Conservation (phyloP, 2,329 filamentous ascomycete species). For the Lasiodiplodia gonubiensis region DNA sequence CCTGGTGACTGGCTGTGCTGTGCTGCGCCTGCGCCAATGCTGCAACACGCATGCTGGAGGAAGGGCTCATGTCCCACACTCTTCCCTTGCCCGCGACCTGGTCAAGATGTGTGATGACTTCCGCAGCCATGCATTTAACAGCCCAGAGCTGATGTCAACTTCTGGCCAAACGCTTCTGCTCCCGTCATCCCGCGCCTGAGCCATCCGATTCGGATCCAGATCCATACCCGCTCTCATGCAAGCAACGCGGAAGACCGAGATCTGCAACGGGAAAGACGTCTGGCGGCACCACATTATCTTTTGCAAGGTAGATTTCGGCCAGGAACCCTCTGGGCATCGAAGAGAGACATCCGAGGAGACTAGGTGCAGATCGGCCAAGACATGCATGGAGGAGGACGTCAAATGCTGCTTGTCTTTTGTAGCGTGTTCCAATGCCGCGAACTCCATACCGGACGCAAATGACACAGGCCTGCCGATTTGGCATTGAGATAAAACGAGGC, state of each 20-base stretch:
- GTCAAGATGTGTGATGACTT: background rate
- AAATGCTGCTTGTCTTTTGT: no score
- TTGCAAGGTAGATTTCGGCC: no score
- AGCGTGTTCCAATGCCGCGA: background rate
- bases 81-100: background rate
- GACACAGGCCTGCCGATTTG: background rate
- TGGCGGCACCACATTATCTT: no score
- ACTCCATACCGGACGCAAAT: background rate
- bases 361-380: no score
- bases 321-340: no score
- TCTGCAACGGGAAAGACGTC: no score
- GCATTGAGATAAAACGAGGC: no score
- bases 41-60: background rate
- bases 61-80: background rate
- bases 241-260: no score
- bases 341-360: no score
- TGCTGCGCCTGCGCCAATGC: background rate
- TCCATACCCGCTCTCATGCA: no score
- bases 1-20: background rate
- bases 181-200: background rate
- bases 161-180: background rate
- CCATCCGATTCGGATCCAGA: no score
- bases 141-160: background rate
- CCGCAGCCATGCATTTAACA: background rate
- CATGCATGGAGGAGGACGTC: no score